These are phyloP conservation scores for Rhizoclosmatium hyalinum DNA, from an alignment of 371 early-diverging fungal species.

Conservation along the genomic window DNA sequence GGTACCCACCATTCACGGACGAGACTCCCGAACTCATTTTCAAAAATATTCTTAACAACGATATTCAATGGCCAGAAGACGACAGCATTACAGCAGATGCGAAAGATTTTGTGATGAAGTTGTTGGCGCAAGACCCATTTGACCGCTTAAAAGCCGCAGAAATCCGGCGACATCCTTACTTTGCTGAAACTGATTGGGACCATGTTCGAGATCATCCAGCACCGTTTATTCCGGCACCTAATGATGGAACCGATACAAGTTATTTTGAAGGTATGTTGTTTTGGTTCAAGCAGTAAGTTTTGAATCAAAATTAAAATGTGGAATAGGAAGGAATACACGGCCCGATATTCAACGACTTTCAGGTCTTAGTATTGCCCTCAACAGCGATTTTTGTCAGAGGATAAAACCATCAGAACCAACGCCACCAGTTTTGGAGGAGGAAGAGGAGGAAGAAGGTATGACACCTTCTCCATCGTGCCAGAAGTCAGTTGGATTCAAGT, in stretches of 20 bases:
- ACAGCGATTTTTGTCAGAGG: constrained; percentile 6
- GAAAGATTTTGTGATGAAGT: constrained; percentile 69
- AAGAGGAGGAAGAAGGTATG: not conserved
- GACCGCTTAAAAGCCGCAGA: constrained; percentile 65
- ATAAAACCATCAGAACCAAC: not conserved
- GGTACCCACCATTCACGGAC: constrained; percentile 88
- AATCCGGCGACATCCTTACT: constrained; percentile 67
- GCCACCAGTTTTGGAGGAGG: not conserved
- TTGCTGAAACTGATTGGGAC: constrained; percentile 66
- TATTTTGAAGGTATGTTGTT: constrained; percentile 70
- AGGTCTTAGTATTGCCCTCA: constrained; percentile 21
- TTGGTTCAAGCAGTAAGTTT: constrained; percentile 1
- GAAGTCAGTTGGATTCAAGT: too few relatives aligned
- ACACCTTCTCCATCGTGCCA: not conserved
- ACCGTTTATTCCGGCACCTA: constrained; percentile 76
- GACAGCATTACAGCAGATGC: constrained; percentile 66
- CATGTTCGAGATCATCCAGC: constrained; percentile 62
- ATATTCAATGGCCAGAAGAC: constrained; percentile 74
- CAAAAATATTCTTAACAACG: constrained; percentile 70
- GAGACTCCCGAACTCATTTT: constrained; percentile 83
- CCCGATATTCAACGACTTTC: constrained; percentile 67
- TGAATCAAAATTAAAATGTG: not conserved
- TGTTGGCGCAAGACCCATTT: constrained; percentile 77
- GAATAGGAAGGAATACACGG: constrained; percentile 56
- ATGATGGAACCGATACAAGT: constrained; percentile 76